Conservation (phyloP, 768 basidiomycete species). For the Dioszegia hungarica region DNA sequence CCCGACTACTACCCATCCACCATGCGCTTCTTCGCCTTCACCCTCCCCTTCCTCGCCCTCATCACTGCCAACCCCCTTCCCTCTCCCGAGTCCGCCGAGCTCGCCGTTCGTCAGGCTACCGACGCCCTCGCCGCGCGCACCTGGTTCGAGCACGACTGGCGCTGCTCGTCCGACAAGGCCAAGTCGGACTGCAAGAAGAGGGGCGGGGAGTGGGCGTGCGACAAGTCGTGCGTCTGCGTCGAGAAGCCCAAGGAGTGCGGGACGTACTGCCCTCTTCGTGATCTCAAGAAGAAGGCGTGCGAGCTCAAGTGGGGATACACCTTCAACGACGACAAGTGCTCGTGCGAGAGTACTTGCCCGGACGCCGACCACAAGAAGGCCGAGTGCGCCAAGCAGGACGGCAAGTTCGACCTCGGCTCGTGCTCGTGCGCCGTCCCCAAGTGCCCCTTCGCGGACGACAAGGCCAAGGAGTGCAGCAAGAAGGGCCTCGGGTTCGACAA, state of each 20-base stretch:
- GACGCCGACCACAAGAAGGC: neutral
- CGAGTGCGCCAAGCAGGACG: neutral
- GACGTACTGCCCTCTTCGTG: conserved; percentile 3
- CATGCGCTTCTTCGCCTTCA: conserved; percentile 1
- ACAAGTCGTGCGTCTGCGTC: conserved; percentile 4
- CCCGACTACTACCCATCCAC: neutral
- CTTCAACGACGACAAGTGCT: conserved; percentile 5
- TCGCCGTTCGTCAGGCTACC: neutral
- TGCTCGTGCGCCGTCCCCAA: neutral
- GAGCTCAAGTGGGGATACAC: conserved; percentile 1
- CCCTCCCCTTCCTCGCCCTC: conserved; percentile 4
- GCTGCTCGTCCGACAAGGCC: neutral
- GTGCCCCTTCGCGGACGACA: neutral
- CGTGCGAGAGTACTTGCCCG: neutral
- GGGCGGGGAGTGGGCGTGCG: conserved; percentile 1
- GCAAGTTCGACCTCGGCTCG: neutral
- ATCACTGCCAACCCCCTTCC: conserved; percentile 18
- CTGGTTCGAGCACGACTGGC: conserved; percentile 9
- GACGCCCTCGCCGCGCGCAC: neutral
- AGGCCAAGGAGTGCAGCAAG: neutral
- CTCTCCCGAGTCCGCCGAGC: conserved; percentile 31
- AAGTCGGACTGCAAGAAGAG: neutral
- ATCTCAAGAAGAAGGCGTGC: conserved; percentile 1
- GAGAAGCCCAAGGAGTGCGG: conserved; percentile 5
- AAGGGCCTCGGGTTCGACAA: neutral